A percentile compares a stretch with the other conserved stretches of the same genome.
phyloP scores from a whole-genome alignment of 768 basidiomycete genomes.

The Lentinula detonsa region DNA sequence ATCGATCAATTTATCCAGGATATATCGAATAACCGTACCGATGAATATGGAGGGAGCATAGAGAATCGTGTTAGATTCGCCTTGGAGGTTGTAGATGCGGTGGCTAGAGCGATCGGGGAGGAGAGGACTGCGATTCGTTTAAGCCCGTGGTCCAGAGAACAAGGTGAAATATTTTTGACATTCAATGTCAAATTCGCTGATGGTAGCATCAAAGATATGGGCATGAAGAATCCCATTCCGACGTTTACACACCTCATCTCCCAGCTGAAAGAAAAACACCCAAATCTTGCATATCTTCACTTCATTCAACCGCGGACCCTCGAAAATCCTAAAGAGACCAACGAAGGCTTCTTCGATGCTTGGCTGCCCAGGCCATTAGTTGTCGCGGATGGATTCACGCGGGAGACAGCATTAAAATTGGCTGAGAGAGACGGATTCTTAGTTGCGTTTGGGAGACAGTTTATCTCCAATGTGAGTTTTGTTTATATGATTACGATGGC shows the following conservation, averaged over 20 bases:
- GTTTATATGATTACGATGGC: neutral
- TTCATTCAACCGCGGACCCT: constrained; percentile 23
- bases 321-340: constrained; percentile 13
- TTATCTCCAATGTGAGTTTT: constrained; percentile 23
- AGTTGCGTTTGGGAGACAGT: constrained; percentile 29
- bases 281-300: constrained; percentile 41
- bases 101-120: constrained; percentile 34
- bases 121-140: constrained; percentile 37
- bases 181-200: constrained; percentile 9
- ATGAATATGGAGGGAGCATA: constrained; percentile 46
- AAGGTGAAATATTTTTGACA: constrained; percentile 17
- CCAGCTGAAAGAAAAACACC: constrained; percentile 27
- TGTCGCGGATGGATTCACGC: constrained; percentile 23
- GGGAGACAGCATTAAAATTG: constrained; percentile 20
- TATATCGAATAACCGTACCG: constrained; percentile 36
- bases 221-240: constrained; percentile 36
- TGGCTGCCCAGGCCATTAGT: constrained; percentile 26
- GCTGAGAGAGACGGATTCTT: constrained; percentile 20
- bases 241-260: constrained; percentile 37
- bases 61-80: constrained; percentile 41
- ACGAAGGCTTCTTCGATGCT: constrained; percentile 21
- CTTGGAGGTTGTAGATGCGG: constrained; percentile 34
- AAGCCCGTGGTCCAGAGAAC: constrained; percentile 31
- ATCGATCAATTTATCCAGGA: constrained; percentile 41
- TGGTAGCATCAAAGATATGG: constrained; percentile 21